phyloP scores from a whole-genome alignment of 192 early-diverging fungal species.

The Umbelopsis isabellina region DNA sequence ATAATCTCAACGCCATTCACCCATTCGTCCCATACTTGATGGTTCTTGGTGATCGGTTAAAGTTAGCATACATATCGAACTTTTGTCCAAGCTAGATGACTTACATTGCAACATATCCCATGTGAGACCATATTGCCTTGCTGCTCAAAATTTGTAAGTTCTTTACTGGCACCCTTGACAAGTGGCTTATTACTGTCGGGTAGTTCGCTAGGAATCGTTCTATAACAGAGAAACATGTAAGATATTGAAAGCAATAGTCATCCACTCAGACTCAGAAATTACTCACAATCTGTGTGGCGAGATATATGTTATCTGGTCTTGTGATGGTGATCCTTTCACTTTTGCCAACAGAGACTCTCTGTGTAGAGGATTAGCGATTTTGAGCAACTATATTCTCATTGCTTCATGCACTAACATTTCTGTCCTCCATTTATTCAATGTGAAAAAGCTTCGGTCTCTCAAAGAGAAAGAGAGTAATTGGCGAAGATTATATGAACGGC shows the following conservation, averaged over 20 bases:
- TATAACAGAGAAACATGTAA: neutral
- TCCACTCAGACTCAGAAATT: neutral
- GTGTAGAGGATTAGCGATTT: neutral
- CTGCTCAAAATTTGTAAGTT: neutral
- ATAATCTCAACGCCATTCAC: no score
- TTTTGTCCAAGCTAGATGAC: neutral
- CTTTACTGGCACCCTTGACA: neutral
- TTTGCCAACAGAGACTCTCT: neutral
- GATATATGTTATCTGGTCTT: neutral
- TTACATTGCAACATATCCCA: neutral
- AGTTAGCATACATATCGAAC: no score
- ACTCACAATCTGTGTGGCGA: neutral
- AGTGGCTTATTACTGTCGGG: neutral
- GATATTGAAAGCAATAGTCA: no score
- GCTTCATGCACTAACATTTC: neutral
- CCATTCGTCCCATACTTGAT: no score
- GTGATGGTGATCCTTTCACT: neutral
- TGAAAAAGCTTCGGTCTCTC: neutral
- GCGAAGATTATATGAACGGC: neutral
- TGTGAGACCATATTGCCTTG: neutral
- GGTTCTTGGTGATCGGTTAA: no score
- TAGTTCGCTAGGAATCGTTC: neutral
- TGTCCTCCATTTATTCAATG: constrained; percentile 3
- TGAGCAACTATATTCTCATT: neutral
- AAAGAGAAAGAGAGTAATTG: neutral